Evolutionary conservation across 2,329 filamentous ascomycete genomes (phyloP).

Genomic region (Coniella vitis): DNA sequence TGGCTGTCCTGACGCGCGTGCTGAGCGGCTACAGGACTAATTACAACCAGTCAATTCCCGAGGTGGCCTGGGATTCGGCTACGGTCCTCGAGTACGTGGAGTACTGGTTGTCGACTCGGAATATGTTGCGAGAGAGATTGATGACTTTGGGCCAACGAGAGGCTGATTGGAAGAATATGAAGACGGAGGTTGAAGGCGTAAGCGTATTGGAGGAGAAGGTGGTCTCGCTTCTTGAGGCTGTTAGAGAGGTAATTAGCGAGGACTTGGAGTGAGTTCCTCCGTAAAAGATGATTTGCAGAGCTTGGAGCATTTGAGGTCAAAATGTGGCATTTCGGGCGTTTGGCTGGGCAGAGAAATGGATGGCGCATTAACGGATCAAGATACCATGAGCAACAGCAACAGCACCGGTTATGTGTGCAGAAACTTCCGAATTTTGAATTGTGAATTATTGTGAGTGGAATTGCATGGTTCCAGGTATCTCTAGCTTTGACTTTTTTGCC

Average conservation of each 20-base stretch:
- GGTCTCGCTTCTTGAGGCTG: conserved; percentile 58
- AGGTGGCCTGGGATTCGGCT: conserved; percentile 67
- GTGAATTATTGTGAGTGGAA: conserved; percentile 1
- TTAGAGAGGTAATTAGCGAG: conserved; percentile 48
- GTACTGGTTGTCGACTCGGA: conserved; percentile 66
- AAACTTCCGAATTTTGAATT: not conserved
- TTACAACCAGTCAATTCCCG: conserved; percentile 65
- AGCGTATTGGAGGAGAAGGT: conserved; percentile 72
- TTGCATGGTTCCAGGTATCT: not conserved
- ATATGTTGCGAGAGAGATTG: conserved; percentile 64
- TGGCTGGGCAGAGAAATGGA: conserved; percentile 8
- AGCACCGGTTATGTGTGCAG: not conserved
- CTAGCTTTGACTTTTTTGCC: not conserved
- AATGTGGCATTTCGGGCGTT: conserved; percentile 12
- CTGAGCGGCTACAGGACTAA: conserved; percentile 58
- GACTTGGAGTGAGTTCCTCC: conserved; percentile 33
- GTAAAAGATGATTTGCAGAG: not conserved
- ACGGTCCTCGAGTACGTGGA: conserved; percentile 76
- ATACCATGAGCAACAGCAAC: conserved; percentile 10
- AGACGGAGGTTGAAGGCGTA: conserved; percentile 39
- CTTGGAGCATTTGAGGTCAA: conserved; percentile 3
- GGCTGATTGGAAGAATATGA: conserved; percentile 48
- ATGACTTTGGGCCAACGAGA: conserved; percentile 69
- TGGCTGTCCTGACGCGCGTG: conserved; percentile 69
- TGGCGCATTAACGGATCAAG: conserved; percentile 8